Percentiles rank a stretch among this genome's conserved stretches.
These are phyloP conservation scores for Saccharomycopsis guyanensis DNA, from an alignment of 805 yeast genomes.

Conservation along the genomic window DNA sequence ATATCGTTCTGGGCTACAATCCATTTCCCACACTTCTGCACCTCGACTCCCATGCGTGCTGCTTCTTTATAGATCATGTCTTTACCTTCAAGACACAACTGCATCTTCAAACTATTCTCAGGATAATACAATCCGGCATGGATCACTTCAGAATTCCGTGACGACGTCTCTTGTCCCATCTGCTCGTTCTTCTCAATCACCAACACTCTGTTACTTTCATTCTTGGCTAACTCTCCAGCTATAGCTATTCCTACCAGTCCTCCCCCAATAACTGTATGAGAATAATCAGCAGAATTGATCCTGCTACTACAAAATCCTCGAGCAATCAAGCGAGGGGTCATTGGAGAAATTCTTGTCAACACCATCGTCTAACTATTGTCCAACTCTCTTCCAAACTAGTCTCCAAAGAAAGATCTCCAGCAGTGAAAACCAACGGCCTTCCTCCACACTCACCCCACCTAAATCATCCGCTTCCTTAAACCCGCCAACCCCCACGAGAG, in stretches of 20 bases:
- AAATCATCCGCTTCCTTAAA: no score
- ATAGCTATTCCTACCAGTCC: conserved; percentile 81
- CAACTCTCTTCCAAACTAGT: no score
- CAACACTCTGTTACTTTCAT: conserved; percentile 43
- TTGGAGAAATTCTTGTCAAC: no score
- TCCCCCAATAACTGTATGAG: conserved; percentile 74
- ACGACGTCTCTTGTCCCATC: conserved; percentile 74
- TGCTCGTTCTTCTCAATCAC: conserved; percentile 60
- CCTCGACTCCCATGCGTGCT: conserved; percentile 43
- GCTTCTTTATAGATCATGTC: conserved; percentile 49
- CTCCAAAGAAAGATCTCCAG: no score
- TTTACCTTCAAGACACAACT: conserved; percentile 71
- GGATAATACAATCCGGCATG: conserved; percentile 91
- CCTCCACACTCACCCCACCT: no score
- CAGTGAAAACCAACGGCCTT: no score
- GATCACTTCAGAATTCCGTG: conserved; percentile 88
- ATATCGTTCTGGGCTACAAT: conserved; percentile 70
- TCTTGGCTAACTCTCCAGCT: conserved; percentile 56
- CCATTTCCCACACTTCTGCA: conserved; percentile 73
- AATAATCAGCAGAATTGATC: conserved; percentile 37
- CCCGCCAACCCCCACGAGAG: no score
- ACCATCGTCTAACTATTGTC: no score
- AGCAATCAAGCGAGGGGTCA: no score
- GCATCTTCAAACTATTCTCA: conserved; percentile 52
- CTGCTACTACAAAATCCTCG: conserved; percentile 21